Conservation (phyloP, 768 basidiomycete genomes). For the Agaricus bisporus region DNA sequence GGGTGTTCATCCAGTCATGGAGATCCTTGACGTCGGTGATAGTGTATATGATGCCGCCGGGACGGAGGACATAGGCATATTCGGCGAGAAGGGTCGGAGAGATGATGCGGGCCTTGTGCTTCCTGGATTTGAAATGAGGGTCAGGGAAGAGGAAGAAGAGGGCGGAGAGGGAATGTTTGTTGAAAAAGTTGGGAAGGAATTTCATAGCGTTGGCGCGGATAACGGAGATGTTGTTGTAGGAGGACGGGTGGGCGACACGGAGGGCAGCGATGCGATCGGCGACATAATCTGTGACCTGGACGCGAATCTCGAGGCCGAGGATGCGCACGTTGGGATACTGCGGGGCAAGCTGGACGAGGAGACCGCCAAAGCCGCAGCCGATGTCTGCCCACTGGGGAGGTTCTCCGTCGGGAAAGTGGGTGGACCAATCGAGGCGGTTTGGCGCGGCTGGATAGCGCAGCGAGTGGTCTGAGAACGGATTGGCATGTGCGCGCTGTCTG, state of each 20-base stretch:
- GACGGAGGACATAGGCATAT: conserved; percentile 88
- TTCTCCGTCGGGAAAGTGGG: conserved; percentile 75
- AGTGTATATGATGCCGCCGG: conserved; percentile 95
- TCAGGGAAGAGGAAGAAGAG: conserved; percentile 99
- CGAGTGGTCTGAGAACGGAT: conserved; percentile 83
- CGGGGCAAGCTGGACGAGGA: conserved; percentile 84
- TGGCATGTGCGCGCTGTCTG: conserved; percentile 78
- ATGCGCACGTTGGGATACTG: conserved; percentile 89
- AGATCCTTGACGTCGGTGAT: conserved; percentile 96
- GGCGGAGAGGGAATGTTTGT: conserved; percentile 83
- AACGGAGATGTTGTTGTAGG: conserved; percentile 86
- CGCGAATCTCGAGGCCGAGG: conserved; percentile 96
- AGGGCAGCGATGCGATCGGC: conserved; percentile 91
- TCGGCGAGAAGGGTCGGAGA: conserved; percentile 96
- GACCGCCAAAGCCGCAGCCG: conserved; percentile 96
- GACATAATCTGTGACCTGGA: conserved; percentile 95
- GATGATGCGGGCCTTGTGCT: conserved; percentile 98
- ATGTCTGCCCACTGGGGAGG: conserved; percentile 93
- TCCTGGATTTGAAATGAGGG: conserved; percentile 96
- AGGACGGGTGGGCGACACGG: conserved; percentile 46
- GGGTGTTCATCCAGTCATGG: conserved; percentile 91
- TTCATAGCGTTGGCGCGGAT: conserved; percentile 98
- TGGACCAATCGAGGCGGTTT: conserved; percentile 69
- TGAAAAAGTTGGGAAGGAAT: conserved; percentile 94
- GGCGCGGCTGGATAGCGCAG: conserved; percentile 85